Conservation (phyloP, 2,329 filamentous ascomycete species). For the Neoarthrinium moseri region DNA sequence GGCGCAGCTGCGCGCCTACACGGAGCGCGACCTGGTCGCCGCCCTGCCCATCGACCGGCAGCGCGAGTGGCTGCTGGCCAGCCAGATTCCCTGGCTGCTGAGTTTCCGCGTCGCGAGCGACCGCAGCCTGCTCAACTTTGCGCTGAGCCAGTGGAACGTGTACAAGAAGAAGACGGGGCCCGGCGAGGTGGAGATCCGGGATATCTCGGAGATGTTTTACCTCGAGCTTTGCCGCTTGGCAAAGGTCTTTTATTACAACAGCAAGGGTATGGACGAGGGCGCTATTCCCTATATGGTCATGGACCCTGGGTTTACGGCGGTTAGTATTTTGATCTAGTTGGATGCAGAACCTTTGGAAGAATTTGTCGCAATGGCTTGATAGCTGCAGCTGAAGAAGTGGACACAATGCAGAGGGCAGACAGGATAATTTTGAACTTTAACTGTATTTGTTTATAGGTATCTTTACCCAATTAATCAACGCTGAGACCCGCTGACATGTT, state of each 20-base stretch:
- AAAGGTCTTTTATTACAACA: slow-evolving; percentile 28
- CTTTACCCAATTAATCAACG: no score
- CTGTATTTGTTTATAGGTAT: no score
- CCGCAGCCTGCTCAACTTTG: slow-evolving; percentile 39
- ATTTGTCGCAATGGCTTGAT: no score
- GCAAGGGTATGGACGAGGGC: slow-evolving; percentile 29
- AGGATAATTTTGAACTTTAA: no score
- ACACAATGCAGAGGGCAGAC: no score
- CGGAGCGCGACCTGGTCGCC: slow-evolving; percentile 30
- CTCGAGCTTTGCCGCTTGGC: slow-evolving; percentile 24
- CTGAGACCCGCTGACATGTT: no score
- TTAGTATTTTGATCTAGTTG: slow-evolving; percentile 27
- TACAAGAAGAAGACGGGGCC: slow-evolving; percentile 21
- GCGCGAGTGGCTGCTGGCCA: slow-evolving; percentile 42
- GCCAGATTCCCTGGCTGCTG: slow-evolving; percentile 44
- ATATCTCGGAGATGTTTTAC: slow-evolving; percentile 26
- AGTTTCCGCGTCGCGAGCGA: slow-evolving; percentile 40
- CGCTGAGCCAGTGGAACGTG: slow-evolving; percentile 33
- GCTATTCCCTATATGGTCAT: slow-evolving; percentile 36
- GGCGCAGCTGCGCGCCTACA: slow-evolving; percentile 26
- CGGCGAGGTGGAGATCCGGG: slow-evolving; percentile 19
- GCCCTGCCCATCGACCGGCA: slow-evolving; percentile 40
- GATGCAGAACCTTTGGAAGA: no score
- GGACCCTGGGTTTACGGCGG: slow-evolving; percentile 34
- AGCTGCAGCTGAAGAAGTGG: no score